phyloP scores from a whole-genome alignment of 164 flowering plant species.

The Magnolia officinalis region DNA sequence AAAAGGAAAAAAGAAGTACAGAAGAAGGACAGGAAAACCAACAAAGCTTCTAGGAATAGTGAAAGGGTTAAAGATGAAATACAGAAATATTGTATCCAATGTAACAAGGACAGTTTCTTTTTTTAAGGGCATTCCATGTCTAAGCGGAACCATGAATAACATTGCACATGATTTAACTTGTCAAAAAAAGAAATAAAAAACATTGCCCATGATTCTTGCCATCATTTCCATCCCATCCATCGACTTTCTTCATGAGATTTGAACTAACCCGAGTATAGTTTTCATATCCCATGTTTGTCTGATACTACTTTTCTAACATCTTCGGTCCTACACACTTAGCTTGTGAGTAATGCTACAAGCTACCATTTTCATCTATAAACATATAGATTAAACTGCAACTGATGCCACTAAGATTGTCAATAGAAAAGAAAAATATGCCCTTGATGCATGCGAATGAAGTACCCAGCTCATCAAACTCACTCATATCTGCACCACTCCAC shows the following conservation, averaged over 20 bases:
- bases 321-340: not conserved
- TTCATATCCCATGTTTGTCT: no score
- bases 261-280: no score
- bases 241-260: not conserved
- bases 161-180: not conserved
- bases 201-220: not conserved
- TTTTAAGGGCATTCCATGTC: not conserved
- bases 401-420: not conserved
- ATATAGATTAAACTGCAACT: not conserved
- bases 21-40: not conserved
- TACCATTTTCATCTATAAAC: not conserved
- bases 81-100: constrained; percentile 1
- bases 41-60: not conserved
- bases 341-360: not conserved
- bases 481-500: constrained; percentile 74
- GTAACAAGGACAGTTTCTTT: not conserved
- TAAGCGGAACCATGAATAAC: not conserved
- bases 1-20: not conserved
- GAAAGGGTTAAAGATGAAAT: not conserved
- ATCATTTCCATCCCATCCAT: not conserved
- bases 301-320: not conserved
- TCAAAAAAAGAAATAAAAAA: no score
- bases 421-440: not conserved
- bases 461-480: constrained; percentile 30
- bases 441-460: not conserved